Percentiles rank a stretch among this genome's conserved stretches.
Evolutionary conservation across 495 filamentous ascomycete species (phyloP).

Genomic region (Podospora didyma): DNA sequence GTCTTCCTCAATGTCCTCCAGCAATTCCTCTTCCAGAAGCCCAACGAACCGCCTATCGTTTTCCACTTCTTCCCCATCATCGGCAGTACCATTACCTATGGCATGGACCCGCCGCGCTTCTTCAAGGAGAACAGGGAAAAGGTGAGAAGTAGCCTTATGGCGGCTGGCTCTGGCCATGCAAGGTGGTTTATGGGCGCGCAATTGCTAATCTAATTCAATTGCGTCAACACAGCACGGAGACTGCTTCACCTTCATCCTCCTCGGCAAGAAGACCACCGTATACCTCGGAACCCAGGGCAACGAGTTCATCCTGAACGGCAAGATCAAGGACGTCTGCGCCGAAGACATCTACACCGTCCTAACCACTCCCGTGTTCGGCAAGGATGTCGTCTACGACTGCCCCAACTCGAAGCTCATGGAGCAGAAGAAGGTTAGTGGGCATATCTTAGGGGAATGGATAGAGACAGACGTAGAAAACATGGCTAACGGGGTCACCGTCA

Average conservation of each 20-base stretch:
- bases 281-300: slow-evolving; percentile 75
- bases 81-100: slow-evolving; percentile 75
- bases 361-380: slow-evolving; percentile 82
- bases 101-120: slow-evolving; percentile 79
- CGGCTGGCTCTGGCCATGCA: background rate
- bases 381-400: slow-evolving; percentile 84
- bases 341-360: slow-evolving; percentile 79
- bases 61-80: slow-evolving; percentile 82
- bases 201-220: background rate
- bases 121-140: slow-evolving; percentile 66
- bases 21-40: slow-evolving; percentile 67
- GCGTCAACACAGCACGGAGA: slow-evolving; percentile 25
- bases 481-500: background rate
- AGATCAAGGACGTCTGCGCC: slow-evolving; percentile 73
- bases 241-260: slow-evolving; percentile 72
- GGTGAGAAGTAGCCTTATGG: slow-evolving; percentile 40
- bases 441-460: background rate
- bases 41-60: slow-evolving; percentile 72
- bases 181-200: too few species aligned
- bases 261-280: slow-evolving; percentile 73
- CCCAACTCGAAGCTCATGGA: slow-evolving; percentile 67
- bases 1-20: slow-evolving; percentile 63
- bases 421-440: slow-evolving; percentile 36
- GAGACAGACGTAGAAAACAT: background rate
- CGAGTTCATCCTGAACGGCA: slow-evolving; percentile 84